Base-by-base conservation (phyloP, 2,329 filamentous ascomycete species). In the Cordyceps farinosa region DNA sequence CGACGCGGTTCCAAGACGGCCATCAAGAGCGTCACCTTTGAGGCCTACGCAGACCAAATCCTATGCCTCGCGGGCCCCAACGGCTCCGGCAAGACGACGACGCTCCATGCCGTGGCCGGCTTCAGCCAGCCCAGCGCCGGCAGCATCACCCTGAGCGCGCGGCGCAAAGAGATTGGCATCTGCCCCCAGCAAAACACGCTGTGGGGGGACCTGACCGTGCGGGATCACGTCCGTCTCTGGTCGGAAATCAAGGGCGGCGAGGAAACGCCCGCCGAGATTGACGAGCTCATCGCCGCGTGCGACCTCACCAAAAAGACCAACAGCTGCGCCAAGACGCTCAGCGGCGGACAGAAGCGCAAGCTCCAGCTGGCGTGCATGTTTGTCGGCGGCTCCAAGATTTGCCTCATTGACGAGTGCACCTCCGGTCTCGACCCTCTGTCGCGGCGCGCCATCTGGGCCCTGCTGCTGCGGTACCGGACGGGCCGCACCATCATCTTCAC, bases 1-100 rank as follows among this genome's bases (percentile, higher is more conserved):
- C 69, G 70, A 11, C 65, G 68, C 3, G 68, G 70, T 7, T 81
- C 80, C 9, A 68, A 71, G n/a, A 66, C 67, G 8, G 88, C 88
- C 0, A 87, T 91, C 3, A 78, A 89, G 64, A 76, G 84, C 36
- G 75, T 91, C 50, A 82, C 78, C 63, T 78, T 91, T 22, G 76
- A 82, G 17, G 84, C 86, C 7, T 79, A 83, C 47, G 78, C 83
- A 70, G 81, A 87, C 22, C 80, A 90, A 67, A 84, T 90, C 63
- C 78, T 90, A 76, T 83, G 88, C 5, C 76, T 91, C 0, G 78
- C 91, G 0, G 89, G 88, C 13, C 86, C 87, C 1, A 91, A 91
- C 69, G 88, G 88, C 5, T 87, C 83, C 53, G 89, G 89, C 13
- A 91, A 91, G 70, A 88, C 84, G 1, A 91, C 89, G 0, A 89